Conservation (phyloP, 306 rosid genomes). For the Argentina anserina region DNA sequence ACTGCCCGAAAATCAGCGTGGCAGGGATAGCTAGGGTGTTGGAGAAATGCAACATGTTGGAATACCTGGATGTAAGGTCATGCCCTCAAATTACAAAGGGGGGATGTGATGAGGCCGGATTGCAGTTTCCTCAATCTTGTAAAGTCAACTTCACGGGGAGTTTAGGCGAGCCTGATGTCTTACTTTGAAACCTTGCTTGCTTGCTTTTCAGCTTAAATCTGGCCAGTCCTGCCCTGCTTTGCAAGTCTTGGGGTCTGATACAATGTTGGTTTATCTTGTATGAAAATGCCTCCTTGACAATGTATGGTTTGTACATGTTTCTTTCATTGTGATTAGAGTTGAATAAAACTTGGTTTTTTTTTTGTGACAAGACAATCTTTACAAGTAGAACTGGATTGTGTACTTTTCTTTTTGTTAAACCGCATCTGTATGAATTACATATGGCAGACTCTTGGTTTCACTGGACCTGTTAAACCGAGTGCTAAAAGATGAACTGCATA, state of each 20-base stretch:
- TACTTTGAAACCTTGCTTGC: slow-evolving; percentile 28
- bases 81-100: slow-evolving; percentile 78
- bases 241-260: neutral
- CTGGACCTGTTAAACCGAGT: too few species aligned
- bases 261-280: slow-evolving; percentile 1
- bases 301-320: slow-evolving; percentile 7
- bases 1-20: slow-evolving; percentile 80
- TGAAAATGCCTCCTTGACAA: neutral
- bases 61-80: slow-evolving; percentile 84
- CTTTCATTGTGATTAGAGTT: neutral
- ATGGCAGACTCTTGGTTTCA: too few species aligned
- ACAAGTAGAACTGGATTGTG: too few species aligned
- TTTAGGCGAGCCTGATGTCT: slow-evolving; percentile 49
- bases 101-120: slow-evolving; percentile 67
- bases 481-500: too few species aligned
- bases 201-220: neutral
- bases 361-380: neutral
- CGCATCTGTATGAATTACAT: too few species aligned
- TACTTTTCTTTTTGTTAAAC: too few species aligned
- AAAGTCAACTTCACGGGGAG: slow-evolving; percentile 75
- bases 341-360: neutral
- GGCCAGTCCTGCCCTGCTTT: neutral
- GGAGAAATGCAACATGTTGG: slow-evolving; percentile 55
- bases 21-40: slow-evolving; percentile 60
- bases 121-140: slow-evolving; percentile 63